Evolutionary conservation across 2,329 filamentous ascomycete genomes (phyloP), one percentile per base, ranked within the genome.

Genomic region (Fusarium paranaense): DNA sequence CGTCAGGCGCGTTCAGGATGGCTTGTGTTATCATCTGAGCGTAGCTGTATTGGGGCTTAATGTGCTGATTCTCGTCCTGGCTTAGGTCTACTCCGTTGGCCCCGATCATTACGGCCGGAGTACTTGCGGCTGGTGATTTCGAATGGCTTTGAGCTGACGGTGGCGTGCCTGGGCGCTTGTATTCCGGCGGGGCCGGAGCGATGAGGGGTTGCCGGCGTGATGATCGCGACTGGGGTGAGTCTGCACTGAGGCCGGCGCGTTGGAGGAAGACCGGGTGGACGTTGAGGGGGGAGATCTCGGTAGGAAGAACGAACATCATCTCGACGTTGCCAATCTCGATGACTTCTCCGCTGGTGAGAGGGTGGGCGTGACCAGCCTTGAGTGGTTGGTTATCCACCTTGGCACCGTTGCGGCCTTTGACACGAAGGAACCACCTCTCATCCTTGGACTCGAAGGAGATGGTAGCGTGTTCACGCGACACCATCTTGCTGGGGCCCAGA

Each of bases 221-320:
- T 56, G 74, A 68, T 74, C 79, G 70, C 25, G 74, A 78, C 62
- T 80, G 79, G 25, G 78, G 75, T 6, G 76, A 76, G 8, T 81
- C 76, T n/a, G 72, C 62, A 57, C 83, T 81, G 35, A 91, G 85
- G 30, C 90, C 88, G 35, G 93, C 92, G 54, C 93, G 91, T 76
- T 93, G 89, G 18, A 94, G 88, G 79, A 93, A 95, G 78, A 85
- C 89, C 25, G 88, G 88, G 79, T 93, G 90, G 69, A 97, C 91
- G 56, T 89, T 87, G 30, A 95, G 87, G 27, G 90, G 89, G 65
- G 86, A 87, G 54, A 90, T 87, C 74, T 94, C 92, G 27, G 90
- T 91, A 1, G 97, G 96, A n/a, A 97, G 90, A 57, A 98, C 94
- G 83, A 99, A 99, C 87, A 98, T 96, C 97, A 99, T 99, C 85